These are phyloP conservation scores for Paraleonurus japonicus DNA, from an alignment of 257 asterid genomes.

Conservation along the genomic window DNA sequence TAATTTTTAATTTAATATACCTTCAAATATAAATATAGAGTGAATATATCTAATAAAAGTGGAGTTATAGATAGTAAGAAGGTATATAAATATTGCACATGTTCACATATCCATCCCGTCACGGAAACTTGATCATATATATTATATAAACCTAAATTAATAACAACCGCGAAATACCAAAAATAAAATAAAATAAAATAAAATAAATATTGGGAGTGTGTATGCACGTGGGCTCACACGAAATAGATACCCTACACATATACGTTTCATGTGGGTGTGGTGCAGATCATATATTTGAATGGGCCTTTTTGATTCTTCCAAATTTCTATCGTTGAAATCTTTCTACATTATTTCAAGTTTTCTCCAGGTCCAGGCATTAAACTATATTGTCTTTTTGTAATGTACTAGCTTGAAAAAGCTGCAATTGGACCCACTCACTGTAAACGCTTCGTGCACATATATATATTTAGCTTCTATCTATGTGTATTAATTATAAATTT, in stretches of 20 bases:
- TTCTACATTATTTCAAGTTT: conserved; percentile 18
- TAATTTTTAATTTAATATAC: too few species aligned
- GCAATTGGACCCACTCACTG: background rate
- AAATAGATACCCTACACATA: conserved; percentile 29
- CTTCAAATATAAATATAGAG: too few species aligned
- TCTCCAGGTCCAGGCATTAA: conserved; percentile 11
- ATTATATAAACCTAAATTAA: background rate
- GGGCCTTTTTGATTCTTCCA: conserved; percentile 29
- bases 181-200: background rate
- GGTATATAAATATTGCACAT: conserved; percentile 19
- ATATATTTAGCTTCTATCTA: background rate
- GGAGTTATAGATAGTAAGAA: too few species aligned
- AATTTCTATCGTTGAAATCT: conserved; percentile 22
- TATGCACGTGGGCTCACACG: conserved; percentile 40
- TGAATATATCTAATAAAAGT: too few species aligned
- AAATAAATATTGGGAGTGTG: conserved; percentile 20
- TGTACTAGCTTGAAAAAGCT: conserved; percentile 19
- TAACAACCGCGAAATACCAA: background rate
- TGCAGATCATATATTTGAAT: conserved; percentile 13
- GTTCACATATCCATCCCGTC: background rate
- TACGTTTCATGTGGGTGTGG: conserved; percentile 26
- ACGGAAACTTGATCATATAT: background rate
- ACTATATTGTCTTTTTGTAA: conserved; percentile 25
- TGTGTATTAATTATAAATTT: background rate
- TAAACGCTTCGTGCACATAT: conserved; percentile 1